Percentiles rank a stretch among this genome's conserved stretches.
phyloP scores from a whole-genome alignment of 208 protist species.

The Leptomonas pyrrhocoris region DNA sequence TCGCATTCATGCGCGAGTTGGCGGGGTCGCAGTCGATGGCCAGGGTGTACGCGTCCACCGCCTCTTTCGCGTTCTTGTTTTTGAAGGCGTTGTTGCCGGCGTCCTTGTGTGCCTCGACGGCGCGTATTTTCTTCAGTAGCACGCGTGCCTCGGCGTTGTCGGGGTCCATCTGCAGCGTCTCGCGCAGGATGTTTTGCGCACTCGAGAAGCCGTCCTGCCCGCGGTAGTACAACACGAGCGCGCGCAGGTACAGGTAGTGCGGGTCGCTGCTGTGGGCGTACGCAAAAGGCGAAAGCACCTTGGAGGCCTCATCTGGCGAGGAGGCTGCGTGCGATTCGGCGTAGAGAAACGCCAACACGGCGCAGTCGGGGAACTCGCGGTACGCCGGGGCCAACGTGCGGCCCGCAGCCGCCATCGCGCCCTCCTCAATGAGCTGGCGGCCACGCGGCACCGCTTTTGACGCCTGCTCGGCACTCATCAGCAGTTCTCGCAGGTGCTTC shows the following conservation, averaged over 20 bases:
- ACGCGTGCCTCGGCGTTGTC: slow-evolving; percentile 66
- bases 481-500: slow-evolving; percentile 51
- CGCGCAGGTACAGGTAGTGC: slow-evolving; percentile 72
- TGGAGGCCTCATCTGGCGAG: slow-evolving; percentile 60
- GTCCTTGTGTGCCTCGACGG: slow-evolving; percentile 76
- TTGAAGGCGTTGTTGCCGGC: slow-evolving; percentile 87
- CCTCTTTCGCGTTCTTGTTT: slow-evolving; percentile 65
- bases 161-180: slow-evolving; percentile 76
- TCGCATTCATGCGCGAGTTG: slow-evolving; percentile 76
- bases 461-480: slow-evolving; percentile 51
- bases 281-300: slow-evolving; percentile 52
- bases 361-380: slow-evolving; percentile 67
- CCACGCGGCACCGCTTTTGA: slow-evolving; percentile 38
- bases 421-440: slow-evolving; percentile 41
- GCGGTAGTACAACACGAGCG: slow-evolving; percentile 70
- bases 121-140: slow-evolving; percentile 80
- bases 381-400: slow-evolving; percentile 34
- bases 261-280: slow-evolving; percentile 55
- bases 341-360: slow-evolving; percentile 61
- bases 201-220: slow-evolving; percentile 68
- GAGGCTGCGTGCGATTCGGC: slow-evolving; percentile 53
- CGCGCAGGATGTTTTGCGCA: slow-evolving; percentile 67
- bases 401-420: slow-evolving; percentile 39
- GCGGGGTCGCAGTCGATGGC: slow-evolving; percentile 80
- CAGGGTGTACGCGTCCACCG: slow-evolving; percentile 73